Evolutionary conservation across 2,329 filamentous ascomycete genomes (phyloP), one percentile per base, ranked within the genome.

Genomic region (Colletotrichum theobromicola): DNA sequence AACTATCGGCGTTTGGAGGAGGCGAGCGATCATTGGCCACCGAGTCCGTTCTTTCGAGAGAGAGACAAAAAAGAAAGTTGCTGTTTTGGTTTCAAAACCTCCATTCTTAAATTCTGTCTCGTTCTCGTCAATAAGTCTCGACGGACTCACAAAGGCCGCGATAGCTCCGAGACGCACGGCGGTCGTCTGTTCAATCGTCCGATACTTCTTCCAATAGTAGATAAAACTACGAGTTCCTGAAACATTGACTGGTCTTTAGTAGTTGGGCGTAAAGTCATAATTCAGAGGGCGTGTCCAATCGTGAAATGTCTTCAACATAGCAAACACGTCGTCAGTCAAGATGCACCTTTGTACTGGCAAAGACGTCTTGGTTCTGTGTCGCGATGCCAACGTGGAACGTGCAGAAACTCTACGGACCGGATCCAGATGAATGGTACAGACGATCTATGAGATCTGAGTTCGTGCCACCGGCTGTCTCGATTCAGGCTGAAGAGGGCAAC

Each of bases 1-100:
- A 61, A 71, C 67, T 34, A 26, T 71, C 42, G 53, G 37, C 8
- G 72, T 62, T 66, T 74, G 67, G 68, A 42, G n/a, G 21, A 35
- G 28, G 16, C 21, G n/a, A 13, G 8, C 18, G 12, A 34, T 34
- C 13, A 61, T 61, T 61, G 30, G 57, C 30, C 18, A 21, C 18
- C 13, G n/a, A 21, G 6, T 35, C 57, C 15, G 30, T 61, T 21
- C 30, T 61, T 9, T 13, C 24, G 24, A 57, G 12, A 61, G 10
- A n/a, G n/a, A n/a, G n/a, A n/a, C n/a, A n/a, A n/a, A n/a, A n/a
- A n/a, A n/a, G n/a, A 61, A 8, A 61, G 57, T 61, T 61, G 12
- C 30, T 34, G 28, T 21, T 16, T 5, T 24, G 5, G 57, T 61
- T 61, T 61, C 57, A 35, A 15, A 7, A 21, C 34, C 10, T 34